Evolutionary conservation across 768 basidiomycete genomes (phyloP), one percentile per base, ranked within the genome.

Genomic region (Leccinum arenicola): DNA sequence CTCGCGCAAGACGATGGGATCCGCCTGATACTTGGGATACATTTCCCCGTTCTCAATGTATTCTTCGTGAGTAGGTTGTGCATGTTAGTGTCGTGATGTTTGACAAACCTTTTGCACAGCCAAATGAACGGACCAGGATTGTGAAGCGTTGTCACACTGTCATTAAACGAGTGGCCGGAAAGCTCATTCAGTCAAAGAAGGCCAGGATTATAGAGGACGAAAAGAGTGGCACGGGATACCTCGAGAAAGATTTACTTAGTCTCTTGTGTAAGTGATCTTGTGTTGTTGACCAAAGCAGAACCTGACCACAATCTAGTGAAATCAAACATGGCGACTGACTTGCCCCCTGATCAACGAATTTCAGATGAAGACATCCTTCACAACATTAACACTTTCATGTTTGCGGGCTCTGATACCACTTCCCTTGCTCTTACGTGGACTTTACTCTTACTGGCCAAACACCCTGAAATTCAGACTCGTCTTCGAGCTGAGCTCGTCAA

Each of bases 311-410:
- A 3, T 36, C 49, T 61, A 96, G 95, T 96, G 54, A 90, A 89
- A 73, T 89, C 93, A 3, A 96, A 95, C 70, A 67, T 84, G 59
- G 84, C 91, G 2, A 82, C 77, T 0, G 89, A 93, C 60, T 75
- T 91, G 15, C 79, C 85, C 33, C 76, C 77, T 0, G 85, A 88
- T 52, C 84, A 88, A 61, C 83, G 87, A 36, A 86, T 96, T 63
- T 89, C 93, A 0, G 95, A 97, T 67, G 85, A 89, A 31, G 95
- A 96, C 66, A 87, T 95, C 53, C 78, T 94, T 11, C 78, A 91
- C 67, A 93, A 86, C 59, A 86, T 95, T 72, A 92, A 90, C 65
- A 94, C 93, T 0, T 90, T 95, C 71, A 85, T 94, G 80, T 93
- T 94, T 69, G 92, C 89, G 21, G 94, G 94, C 4, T 91, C 93